These are phyloP conservation scores for Amanita subjunquillea DNA, from an alignment of 768 basidiomycete species.

Conservation along the genomic window DNA sequence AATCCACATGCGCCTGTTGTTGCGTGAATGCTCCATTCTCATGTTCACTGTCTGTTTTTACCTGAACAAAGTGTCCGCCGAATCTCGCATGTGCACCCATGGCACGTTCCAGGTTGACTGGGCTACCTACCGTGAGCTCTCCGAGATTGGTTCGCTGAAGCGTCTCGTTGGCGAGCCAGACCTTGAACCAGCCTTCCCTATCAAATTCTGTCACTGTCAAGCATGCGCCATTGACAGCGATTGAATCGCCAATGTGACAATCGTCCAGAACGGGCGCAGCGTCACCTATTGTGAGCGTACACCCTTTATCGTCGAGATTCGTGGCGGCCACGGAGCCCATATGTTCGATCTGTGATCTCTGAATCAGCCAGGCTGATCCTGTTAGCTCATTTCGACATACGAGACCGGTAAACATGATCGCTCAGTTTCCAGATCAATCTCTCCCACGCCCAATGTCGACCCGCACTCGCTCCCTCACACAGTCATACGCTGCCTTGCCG, in stretches of 20 bases:
- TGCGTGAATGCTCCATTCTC: background rate
- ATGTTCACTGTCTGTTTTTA: constrained; percentile 15
- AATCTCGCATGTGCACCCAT: constrained; percentile 88
- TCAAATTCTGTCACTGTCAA: constrained; percentile 87
- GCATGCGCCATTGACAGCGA: constrained; percentile 81
- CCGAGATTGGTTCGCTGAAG: constrained; percentile 86
- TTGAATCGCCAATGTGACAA: constrained; percentile 91
- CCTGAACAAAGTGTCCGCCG: constrained; percentile 98
- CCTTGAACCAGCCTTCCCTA: constrained; percentile 73
- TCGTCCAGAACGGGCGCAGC: constrained; percentile 70
- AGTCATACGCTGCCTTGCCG: constrained; percentile 40
- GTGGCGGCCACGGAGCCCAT: constrained; percentile 66
- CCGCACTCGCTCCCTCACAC: constrained; percentile 21
- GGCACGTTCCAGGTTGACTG: constrained; percentile 89
- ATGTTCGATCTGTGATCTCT: constrained; percentile 68
- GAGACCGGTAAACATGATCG: constrained; percentile 69
- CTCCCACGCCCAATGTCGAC: constrained; percentile 1
- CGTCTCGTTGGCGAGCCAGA: constrained; percentile 96
- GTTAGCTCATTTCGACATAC: constrained; percentile 27
- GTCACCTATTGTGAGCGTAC: constrained; percentile 69
- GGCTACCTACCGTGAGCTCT: constrained; percentile 64
- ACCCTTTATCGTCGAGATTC: constrained; percentile 60
- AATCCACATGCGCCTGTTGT: constrained; percentile 87
- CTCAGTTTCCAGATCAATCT: background rate
- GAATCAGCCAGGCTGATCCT: constrained; percentile 2